Conservation (phyloP, 2,329 filamentous ascomycete genomes). For the Scedosporium minutisporum region DNA sequence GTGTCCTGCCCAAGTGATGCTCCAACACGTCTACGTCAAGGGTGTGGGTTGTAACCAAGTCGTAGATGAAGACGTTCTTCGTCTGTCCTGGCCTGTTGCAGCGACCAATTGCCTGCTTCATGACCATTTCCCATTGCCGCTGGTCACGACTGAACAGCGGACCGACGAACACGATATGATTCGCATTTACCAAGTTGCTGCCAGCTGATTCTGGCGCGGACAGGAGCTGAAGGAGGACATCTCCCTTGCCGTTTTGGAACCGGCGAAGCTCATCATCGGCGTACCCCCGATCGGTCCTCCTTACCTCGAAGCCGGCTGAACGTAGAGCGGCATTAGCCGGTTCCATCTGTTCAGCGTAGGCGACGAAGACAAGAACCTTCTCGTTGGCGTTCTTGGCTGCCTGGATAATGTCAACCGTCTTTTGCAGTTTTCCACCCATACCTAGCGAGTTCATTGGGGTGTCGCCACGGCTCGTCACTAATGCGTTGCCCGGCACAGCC, state of each 20-base stretch:
- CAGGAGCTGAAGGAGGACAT: slow-evolving; percentile 27
- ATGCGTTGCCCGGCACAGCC: slow-evolving; percentile 3
- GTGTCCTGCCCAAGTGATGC: slow-evolving; percentile 9
- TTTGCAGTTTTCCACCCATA: slow-evolving; percentile 12
- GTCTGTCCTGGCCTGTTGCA: slow-evolving; percentile 29
- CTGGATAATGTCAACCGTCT: slow-evolving; percentile 14
- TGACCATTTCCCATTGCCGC: slow-evolving; percentile 22
- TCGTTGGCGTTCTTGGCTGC: slow-evolving; percentile 13
- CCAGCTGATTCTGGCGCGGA: slow-evolving; percentile 29
- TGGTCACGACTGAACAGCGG: slow-evolving; percentile 21
- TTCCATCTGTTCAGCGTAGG: slow-evolving; percentile 16
- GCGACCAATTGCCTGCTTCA: slow-evolving; percentile 30
- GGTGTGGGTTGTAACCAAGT: slow-evolving; percentile 26
- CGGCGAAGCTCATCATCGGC: background rate
- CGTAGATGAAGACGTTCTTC: slow-evolving; percentile 27
- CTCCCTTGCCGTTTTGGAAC: slow-evolving; percentile 6
- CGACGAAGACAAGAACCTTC: slow-evolving; percentile 26
- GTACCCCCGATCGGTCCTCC: slow-evolving; percentile 5
- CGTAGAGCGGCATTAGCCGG: slow-evolving; percentile 16
- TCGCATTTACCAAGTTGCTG: slow-evolving; percentile 29
- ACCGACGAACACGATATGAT: slow-evolving; percentile 30
- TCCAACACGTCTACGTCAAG: slow-evolving; percentile 30
- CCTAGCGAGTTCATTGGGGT: background rate
- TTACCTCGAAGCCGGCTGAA: background rate
- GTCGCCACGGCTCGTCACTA: slow-evolving; percentile 4